phyloP scores from a whole-genome alignment of 2,329 filamentous ascomycete genomes.

The Fusarium setosum region DNA sequence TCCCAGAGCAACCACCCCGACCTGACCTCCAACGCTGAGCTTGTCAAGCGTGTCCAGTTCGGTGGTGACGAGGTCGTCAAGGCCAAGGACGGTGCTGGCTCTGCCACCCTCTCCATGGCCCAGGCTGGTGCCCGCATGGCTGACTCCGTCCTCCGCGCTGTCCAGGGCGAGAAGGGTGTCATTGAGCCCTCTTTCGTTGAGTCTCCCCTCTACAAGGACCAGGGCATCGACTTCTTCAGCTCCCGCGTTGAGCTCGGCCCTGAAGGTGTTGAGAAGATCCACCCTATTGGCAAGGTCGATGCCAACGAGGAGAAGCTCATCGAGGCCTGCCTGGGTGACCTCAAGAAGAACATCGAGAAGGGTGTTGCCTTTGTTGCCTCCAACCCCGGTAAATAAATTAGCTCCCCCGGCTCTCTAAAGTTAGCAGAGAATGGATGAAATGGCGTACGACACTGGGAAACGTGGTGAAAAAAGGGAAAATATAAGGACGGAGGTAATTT shows the following conservation, averaged over 20 bases:
- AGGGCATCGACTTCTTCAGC: constrained; percentile 97
- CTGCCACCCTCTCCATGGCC: constrained; percentile 98
- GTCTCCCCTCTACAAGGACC: constrained; percentile 97
- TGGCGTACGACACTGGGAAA: constrained; percentile 6
- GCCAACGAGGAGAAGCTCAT: constrained; percentile 90
- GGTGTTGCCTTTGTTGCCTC: constrained; percentile 71
- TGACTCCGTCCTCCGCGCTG: constrained; percentile 92
- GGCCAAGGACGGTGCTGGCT: constrained; percentile 98
- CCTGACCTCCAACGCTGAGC: constrained; percentile 80
- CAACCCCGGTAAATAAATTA: constrained; percentile 69
- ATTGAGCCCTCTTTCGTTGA: constrained; percentile 97
- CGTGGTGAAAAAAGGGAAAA: constrained; percentile 35
- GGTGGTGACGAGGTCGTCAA: constrained; percentile 99
- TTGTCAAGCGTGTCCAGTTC: constrained; percentile 97
- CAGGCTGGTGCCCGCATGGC: constrained; percentile 89
- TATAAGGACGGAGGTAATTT: constrained; percentile 16
- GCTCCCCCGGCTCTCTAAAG: constrained; percentile 8
- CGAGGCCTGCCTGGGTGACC: constrained; percentile 83
- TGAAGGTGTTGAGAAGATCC: constrained; percentile 94
- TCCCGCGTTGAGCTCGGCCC: constrained; percentile 96
- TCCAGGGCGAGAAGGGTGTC: constrained; percentile 93
- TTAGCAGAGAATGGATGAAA: background rate
- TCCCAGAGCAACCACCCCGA: constrained; percentile 90
- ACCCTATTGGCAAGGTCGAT: constrained; percentile 86
- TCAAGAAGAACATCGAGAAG: constrained; percentile 97